These are phyloP conservation scores for Durusdinium trenchii DNA, from an alignment of 73 alveolate species.

Conservation along the genomic window DNA sequence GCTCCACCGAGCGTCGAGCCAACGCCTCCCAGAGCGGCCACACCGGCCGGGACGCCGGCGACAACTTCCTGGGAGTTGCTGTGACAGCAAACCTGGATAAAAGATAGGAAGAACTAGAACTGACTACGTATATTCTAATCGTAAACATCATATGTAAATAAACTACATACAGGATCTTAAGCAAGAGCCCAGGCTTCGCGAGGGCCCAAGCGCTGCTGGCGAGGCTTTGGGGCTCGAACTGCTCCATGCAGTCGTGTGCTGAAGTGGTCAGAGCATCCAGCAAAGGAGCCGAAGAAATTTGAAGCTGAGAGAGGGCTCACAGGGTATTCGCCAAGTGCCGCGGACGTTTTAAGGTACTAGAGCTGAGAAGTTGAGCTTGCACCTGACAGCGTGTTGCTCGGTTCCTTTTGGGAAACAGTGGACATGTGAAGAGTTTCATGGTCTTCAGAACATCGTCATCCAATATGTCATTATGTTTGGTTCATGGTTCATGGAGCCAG, in stretches of 20 bases:
- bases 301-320: constrained; percentile 30
- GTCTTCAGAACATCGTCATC: no score
- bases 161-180: no score
- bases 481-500: no score
- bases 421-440: no score
- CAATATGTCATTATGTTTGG: no score
- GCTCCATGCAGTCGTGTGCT: not conserved
- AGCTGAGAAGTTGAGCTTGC: not conserved
- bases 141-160: no score
- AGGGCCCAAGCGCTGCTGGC: constrained; percentile 21
- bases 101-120: no score
- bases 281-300: not conserved
- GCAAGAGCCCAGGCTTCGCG: not conserved
- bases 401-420: no score
- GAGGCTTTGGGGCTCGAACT: constrained; percentile 32
- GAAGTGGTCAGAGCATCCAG: not conserved
- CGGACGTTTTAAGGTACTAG: not conserved
- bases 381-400: not conserved
- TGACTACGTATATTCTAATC: no score
- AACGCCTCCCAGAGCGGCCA: constrained; percentile 11
- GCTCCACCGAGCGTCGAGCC: not conserved
- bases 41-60: no score
- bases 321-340: constrained; percentile 36
- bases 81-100: no score
- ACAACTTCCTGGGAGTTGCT: no score